These are phyloP conservation scores for Chalaropsis thielavioides DNA, from an alignment of 2,329 filamentous ascomycete species.

Conservation along the genomic window DNA sequence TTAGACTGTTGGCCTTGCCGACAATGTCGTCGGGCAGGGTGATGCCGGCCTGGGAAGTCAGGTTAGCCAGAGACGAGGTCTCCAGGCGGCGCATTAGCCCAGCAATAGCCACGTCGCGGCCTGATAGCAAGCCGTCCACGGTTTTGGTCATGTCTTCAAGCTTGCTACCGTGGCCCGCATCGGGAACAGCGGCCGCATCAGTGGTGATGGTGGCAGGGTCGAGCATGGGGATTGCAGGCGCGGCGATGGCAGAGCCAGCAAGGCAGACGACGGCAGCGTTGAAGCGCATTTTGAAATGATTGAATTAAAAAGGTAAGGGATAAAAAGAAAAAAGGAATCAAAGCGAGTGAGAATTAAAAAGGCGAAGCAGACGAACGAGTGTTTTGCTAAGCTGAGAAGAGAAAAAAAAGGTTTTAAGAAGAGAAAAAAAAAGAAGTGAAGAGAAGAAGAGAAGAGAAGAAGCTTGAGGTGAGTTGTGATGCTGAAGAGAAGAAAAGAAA, in stretches of 20 bases:
- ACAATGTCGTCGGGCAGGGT: slow-evolving; percentile 3
- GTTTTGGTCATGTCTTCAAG: not conserved
- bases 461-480: slow-evolving; percentile 10
- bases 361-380: slow-evolving; percentile 1
- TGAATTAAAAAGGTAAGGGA: not conserved
- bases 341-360: not conserved
- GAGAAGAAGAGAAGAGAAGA: slow-evolving; percentile 9
- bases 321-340: not conserved
- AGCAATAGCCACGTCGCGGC: not conserved
- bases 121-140: not conserved
- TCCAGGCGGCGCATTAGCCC: not conserved
- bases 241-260: slow-evolving; percentile 12
- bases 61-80: not conserved
- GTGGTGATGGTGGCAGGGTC: no score
- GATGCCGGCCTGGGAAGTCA: slow-evolving; percentile 6
- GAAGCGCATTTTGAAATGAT: slow-evolving; percentile 15
- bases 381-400: slow-evolving; percentile 1
- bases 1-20: slow-evolving; percentile 4
- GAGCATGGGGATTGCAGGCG: not conserved
- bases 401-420: slow-evolving; percentile 3
- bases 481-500: slow-evolving; percentile 1
- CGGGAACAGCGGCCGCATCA: no score
- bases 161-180: no score
- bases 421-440: slow-evolving; percentile 9
- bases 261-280: slow-evolving; percentile 8